Evolutionary conservation across 179 eudicot genomes (phyloP), one percentile per base, ranked within the genome.

Genomic region (Sideroxylon spinosum): DNA sequence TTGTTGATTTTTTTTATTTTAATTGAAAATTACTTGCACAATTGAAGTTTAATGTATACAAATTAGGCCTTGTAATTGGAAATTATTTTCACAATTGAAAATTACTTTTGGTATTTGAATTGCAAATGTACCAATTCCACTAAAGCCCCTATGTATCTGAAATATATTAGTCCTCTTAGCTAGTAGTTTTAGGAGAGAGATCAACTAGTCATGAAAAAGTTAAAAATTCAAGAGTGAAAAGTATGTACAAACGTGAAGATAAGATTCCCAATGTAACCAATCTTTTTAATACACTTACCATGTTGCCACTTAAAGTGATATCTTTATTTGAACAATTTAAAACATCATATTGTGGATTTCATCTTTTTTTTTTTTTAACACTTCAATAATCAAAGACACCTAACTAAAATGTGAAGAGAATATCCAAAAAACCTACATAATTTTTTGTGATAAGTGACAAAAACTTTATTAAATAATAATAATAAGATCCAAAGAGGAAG

Each of bases 111-210:
- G 97, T 64, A 91, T 88, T 81, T 95, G 98, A 82, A 95, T 93
- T 1, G 98, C 97, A 82, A 95, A 95, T 62, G 98, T 95, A 25
- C 98, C 98, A 46, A 95, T 95, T 73, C 98, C 98, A 81, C 98
- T 93, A 75, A 98, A 95, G 55, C 97, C 98, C 23, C 98, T 98
- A 81, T 95, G 98, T 78, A 95, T 74, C 98, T 95, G 90, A 76
- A 79, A 83, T 1, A 56, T 17, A 9, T 37, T 68, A 26, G 9
- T 52, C 44, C 22, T 59, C 63, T 70, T 26, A 32, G 70, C 48
- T 29, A 78, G 63, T 7, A 71, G 22, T 5, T 59, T 22, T 32
- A 56, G 9, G 20, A 22, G 23, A 64, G 77, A 22, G 52, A 19
- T 61, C 53, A 57, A 62, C 28, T 25, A n/a, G 60, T 12, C 60